Evolutionary conservation across 441 rosid genomes (phyloP).

Genomic region (Monsonia emarginata): DNA sequence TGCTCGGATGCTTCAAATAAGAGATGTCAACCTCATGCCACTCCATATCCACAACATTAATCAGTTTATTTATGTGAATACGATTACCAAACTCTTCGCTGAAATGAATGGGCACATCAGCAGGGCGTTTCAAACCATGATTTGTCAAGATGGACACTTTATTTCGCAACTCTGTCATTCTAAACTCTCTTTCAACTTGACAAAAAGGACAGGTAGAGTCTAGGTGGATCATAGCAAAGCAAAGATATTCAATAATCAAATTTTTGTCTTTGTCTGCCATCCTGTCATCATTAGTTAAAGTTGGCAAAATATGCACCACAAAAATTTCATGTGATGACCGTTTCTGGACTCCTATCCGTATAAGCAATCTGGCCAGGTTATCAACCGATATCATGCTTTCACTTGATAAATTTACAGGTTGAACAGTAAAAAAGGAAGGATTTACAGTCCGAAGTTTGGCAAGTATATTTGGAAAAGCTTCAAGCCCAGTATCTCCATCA

Average conservation of each 20-base stretch:
- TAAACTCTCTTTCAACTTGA: constrained; percentile 46
- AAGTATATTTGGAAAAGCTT: constrained; percentile 62
- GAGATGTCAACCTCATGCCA: constrained; percentile 71
- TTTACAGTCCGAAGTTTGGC: constrained; percentile 61
- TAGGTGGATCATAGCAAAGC: constrained; percentile 87
- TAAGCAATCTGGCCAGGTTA: constrained; percentile 56
- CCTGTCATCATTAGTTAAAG: constrained; percentile 36
- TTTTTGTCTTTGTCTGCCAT: constrained; percentile 23
- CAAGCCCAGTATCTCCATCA: constrained; percentile 45
- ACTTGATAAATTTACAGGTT: constrained; percentile 33
- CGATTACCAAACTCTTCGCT: constrained; percentile 64
- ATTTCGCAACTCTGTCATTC: constrained; percentile 46
- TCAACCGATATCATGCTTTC: constrained; percentile 26
- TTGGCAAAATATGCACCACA: constrained; percentile 66
- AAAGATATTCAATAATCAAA: constrained; percentile 63
- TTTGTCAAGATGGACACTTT: constrained; percentile 69
- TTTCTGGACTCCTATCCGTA: constrained; percentile 63
- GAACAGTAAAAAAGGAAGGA: constrained; percentile 46
- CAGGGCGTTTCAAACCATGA: constrained; percentile 49
- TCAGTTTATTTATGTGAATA: constrained; percentile 43
- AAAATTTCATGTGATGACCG: constrained; percentile 86
- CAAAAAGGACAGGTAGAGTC: constrained; percentile 65
- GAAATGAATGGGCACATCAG: constrained; percentile 66
- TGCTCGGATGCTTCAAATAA: constrained; percentile 74
- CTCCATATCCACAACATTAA: constrained; percentile 36